Evolutionary conservation across 805 yeast species (phyloP), one percentile per base, ranked within the genome.

Genomic region (Kuraishia ogatae): DNA sequence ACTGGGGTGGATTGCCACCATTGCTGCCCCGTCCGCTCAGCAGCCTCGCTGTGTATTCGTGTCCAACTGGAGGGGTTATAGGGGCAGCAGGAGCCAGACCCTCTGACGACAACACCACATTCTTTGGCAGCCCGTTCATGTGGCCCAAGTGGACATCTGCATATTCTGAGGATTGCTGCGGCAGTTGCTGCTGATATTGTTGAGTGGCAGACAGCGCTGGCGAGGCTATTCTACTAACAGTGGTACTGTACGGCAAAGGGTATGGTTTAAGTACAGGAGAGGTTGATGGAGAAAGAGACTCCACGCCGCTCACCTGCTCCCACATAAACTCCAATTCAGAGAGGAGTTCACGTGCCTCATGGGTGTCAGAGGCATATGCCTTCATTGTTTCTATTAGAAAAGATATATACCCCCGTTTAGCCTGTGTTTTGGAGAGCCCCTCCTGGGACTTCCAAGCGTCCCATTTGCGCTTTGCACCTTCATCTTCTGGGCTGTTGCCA

Each of bases 391-490:
- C 85, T 26, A 90, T 81, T 47, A 89, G 75, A 58, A 75, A 81
- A 46, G 83, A 75, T 26, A 89, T 84, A 66, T 89, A 89, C 52
- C 76, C 70, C 50, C 86, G 73, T 66, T 90, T 89, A 2, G 96
- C 96, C 61, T 87, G 89, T 0, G 85, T 80, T 57, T 76, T 78
- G 20, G 82, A 63, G 26, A 87, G 63, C 0, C 96, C 96, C 58
- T 83, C 81, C 62, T 87, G 88, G 23, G 78, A 67, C 59, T 85
- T 82, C 96, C 97, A 89, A 0, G 96, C 90, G 61, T 87, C 92
- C 86, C 91, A 87, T 66, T 89, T 89, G 61, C 82, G 78, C 63
- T 80, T 80, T 10, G 85, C 86, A 2, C 84, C 84, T 59, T 79
- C 85, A 62, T 83, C 89, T 59, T 84, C 89, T 8, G 80, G 47